Evolutionary conservation across 1,284 basidiomycete species (phyloP).

Genomic region (Trichosporon faecale): DNA sequence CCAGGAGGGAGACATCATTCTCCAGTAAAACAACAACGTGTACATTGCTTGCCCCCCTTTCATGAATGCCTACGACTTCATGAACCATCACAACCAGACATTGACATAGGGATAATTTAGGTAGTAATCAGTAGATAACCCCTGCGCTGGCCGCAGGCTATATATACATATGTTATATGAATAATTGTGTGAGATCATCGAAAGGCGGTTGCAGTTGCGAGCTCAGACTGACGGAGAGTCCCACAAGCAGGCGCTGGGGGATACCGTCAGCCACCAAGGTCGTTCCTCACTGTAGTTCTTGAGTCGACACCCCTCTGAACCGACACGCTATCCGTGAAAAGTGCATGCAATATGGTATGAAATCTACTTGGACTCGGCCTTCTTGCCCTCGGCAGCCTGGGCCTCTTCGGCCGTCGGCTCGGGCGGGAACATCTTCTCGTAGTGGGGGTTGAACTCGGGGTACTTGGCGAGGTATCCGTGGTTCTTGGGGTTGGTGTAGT

Average conservation of each 20-base stretch:
- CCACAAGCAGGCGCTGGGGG: no score
- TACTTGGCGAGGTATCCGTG: slow-evolving; percentile 49
- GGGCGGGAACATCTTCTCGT: background rate
- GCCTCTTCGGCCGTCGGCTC: background rate
- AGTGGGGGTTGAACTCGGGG: slow-evolving; percentile 14
- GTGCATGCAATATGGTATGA: slow-evolving; percentile 10
- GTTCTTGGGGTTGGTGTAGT: slow-evolving; percentile 52
- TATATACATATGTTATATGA: slow-evolving; percentile 10
- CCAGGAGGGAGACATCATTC: slow-evolving; percentile 28
- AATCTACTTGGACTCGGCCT: slow-evolving; percentile 10
- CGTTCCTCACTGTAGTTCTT: no score
- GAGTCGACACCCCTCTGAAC: no score
- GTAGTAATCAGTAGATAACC: slow-evolving; percentile 8
- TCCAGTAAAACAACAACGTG: slow-evolving; percentile 14
- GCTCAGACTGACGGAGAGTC: no score
- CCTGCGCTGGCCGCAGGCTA: slow-evolving; percentile 1
- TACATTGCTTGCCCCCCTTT: background rate
- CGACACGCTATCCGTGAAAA: slow-evolving; percentile 6
- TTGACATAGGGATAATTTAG: slow-evolving; percentile 11
- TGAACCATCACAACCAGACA: background rate
- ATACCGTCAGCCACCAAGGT: no score
- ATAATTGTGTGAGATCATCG: slow-evolving; percentile 6
- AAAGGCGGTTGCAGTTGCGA: background rate
- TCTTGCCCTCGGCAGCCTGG: slow-evolving; percentile 5
- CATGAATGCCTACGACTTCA: background rate